Evolutionary conservation across 345 rosid species (phyloP), one percentile per base, ranked within the genome.

Genomic region (Streptanthus diversifolius): DNA sequence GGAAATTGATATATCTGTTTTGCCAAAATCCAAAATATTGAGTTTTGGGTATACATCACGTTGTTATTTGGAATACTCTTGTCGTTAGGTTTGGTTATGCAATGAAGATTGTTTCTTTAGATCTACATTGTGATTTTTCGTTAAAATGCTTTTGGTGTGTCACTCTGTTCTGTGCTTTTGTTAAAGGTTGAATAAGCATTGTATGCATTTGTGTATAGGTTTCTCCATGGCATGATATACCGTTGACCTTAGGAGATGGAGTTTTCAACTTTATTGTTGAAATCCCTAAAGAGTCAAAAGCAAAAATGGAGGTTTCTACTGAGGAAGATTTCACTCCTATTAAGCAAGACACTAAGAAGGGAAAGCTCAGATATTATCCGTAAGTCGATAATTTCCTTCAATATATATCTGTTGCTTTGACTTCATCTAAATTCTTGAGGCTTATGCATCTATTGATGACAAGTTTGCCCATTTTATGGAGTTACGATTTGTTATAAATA

Each of bases 221-320:
- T 49, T 95, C 98, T 68, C 99, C 98, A 11, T 92, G 98, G 98
- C 98, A 95, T 84, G 97, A 87, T 71, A 71, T 95, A 44, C 99
- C 97, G 1, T 66, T 92, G 85, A 86, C 81, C 18, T 71, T 87
- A 79, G 99, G 98, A 7, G 88, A 88, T 79, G 98, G 89, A 17
- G 85, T 80, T 54, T 95, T 80, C 81, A 88, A 89, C 88, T 92
- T 83, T 62, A 59, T 92, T 41, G 97, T 88, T 36, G 98, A 95
- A 74, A 90, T 95, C 62, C 96, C 99, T 39, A 92, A 86, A 80
- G 98, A 88, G 68, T 82, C 98, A 11, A 92, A 91, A 73, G 97
- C 97, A 0, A 95, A 95, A 81, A 95, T 95, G 98, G 99, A 95
- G 87, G 83, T 90, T 83, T 98, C 98, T 62, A 95, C 97, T 15